phyloP scores from a whole-genome alignment of 108 stramenopile species.

The Fragilaria radians region DNA sequence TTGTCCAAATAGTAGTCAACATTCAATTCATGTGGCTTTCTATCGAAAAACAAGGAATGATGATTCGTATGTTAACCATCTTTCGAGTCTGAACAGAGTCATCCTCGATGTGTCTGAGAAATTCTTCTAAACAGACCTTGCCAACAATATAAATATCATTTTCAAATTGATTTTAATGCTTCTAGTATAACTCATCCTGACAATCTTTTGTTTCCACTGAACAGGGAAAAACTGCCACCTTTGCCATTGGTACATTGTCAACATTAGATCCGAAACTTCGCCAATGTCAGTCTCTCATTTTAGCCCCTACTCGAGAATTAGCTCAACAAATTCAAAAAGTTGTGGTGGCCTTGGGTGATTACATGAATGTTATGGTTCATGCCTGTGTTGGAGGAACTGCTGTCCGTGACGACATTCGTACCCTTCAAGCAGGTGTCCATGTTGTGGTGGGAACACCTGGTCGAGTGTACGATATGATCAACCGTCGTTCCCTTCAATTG shows the following conservation, averaged over 20 bases:
- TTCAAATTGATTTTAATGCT: too few species aligned
- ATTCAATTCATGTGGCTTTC: too few species aligned
- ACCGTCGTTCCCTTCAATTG: conserved; percentile 91
- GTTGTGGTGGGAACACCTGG: conserved; percentile 99
- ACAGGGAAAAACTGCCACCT: conserved; percentile 98
- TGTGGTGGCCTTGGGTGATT: conserved; percentile 96
- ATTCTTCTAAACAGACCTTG: conserved; percentile 79
- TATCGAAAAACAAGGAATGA: conserved; percentile 82
- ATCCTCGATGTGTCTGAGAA: conserved; percentile 87
- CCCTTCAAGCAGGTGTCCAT: conserved; percentile 96
- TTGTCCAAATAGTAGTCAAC: neutral
- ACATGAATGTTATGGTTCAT: conserved; percentile 97
- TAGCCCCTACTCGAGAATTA: conserved; percentile 99
- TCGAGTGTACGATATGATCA: conserved; percentile 99
- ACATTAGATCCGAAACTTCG: conserved; percentile 85
- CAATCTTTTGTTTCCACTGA: conserved; percentile 2
- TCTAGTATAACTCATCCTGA: too few species aligned
- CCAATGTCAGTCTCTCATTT: conserved; percentile 96
- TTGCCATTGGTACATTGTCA: conserved; percentile 96
- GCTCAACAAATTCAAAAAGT: conserved; percentile 99
- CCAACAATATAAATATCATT: too few species aligned
- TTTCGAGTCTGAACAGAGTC: conserved; percentile 98
- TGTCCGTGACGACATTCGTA: conserved; percentile 99
- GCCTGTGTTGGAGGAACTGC: conserved; percentile 99
- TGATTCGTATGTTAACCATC: conserved; percentile 80